A percentile compares a stretch with the other conserved stretches of the same genome.
phyloP scores from a whole-genome alignment of 148 eudicot species.

The Rhododendron simsii region DNA sequence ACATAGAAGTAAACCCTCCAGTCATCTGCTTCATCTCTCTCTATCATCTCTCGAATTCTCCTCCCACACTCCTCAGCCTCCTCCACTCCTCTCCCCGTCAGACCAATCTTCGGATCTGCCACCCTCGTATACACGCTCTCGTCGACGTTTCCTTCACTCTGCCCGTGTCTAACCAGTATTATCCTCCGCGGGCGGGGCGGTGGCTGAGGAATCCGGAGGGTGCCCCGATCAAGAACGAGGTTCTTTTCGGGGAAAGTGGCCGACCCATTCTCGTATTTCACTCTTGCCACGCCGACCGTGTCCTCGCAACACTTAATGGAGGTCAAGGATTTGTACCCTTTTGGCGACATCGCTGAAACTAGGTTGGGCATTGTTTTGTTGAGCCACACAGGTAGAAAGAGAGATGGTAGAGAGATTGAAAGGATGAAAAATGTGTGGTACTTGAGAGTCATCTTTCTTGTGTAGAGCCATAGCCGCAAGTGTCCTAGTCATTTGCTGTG shows the following conservation, averaged over 20 bases:
- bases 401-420: not conserved
- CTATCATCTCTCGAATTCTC: slow-evolving; percentile 35
- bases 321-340: not conserved
- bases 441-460: not conserved
- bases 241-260: slow-evolving; percentile 19
- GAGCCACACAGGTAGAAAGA: not conserved
- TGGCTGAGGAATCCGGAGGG: not conserved
- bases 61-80: slow-evolving; percentile 44
- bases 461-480: not conserved
- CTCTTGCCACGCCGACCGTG: not conserved
- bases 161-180: slow-evolving; percentile 50
- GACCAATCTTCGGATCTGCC: slow-evolving; percentile 39
- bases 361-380: not conserved
- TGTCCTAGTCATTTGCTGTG: slow-evolving; percentile 4
- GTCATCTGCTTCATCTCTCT: slow-evolving; percentile 36
- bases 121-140: slow-evolving; percentile 42
- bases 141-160: slow-evolving; percentile 52
- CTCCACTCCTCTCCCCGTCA: slow-evolving; percentile 33
- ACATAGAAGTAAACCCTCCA: slow-evolving; percentile 55
- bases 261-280: slow-evolving; percentile 8
- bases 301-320: slow-evolving; percentile 20
- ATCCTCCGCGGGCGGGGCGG: slow-evolving; percentile 52
- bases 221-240: not conserved
- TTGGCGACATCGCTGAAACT: slow-evolving; percentile 3
- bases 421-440: not conserved